Evolutionary conservation across 2,329 filamentous ascomycete genomes (phyloP).

Genomic region (Drechslera avenae): DNA sequence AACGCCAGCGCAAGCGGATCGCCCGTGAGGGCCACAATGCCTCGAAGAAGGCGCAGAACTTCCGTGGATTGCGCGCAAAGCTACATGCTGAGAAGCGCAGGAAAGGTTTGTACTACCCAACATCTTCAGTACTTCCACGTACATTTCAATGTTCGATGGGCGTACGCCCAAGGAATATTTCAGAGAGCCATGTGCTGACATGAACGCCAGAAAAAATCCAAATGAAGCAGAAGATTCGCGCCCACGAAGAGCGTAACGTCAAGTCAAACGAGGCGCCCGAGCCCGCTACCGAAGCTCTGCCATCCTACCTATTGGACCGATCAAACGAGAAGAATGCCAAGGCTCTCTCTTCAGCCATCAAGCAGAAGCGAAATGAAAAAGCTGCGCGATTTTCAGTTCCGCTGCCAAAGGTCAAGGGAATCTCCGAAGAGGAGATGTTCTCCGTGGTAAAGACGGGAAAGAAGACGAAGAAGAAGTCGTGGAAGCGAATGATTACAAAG

Average conservation of each 20-base stretch:
- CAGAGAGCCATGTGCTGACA: slow-evolving; percentile 13
- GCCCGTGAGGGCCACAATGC: slow-evolving; percentile 89
- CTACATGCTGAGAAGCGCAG: slow-evolving; percentile 80
- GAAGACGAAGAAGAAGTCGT: slow-evolving; percentile 83
- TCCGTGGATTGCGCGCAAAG: slow-evolving; percentile 90
- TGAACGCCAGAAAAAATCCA: slow-evolving; percentile 67
- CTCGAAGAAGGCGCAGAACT: slow-evolving; percentile 89
- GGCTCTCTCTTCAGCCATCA: slow-evolving; percentile 82
- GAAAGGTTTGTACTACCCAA: neutral
- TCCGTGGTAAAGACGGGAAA: slow-evolving; percentile 88
- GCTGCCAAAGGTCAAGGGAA: slow-evolving; percentile 90
- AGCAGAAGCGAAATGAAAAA: slow-evolving; percentile 89
- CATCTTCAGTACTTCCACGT: no score
- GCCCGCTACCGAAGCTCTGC: slow-evolving; percentile 79
- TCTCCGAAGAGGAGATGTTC: slow-evolving; percentile 95
- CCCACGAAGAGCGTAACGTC: slow-evolving; percentile 94
- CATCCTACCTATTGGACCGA: slow-evolving; percentile 93
- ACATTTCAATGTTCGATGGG: no score
- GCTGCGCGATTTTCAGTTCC: slow-evolving; percentile 92
- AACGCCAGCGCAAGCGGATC: slow-evolving; percentile 82
- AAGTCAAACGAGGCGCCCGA: slow-evolving; percentile 80
- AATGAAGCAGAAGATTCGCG: slow-evolving; percentile 66
- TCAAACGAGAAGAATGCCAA: slow-evolving; percentile 70
- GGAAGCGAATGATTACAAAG: slow-evolving; percentile 78
- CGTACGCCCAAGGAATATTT: no score